phyloP scores from a whole-genome alignment of 2,329 filamentous ascomycete species.

The Ceratocystiopsis sp. region DNA sequence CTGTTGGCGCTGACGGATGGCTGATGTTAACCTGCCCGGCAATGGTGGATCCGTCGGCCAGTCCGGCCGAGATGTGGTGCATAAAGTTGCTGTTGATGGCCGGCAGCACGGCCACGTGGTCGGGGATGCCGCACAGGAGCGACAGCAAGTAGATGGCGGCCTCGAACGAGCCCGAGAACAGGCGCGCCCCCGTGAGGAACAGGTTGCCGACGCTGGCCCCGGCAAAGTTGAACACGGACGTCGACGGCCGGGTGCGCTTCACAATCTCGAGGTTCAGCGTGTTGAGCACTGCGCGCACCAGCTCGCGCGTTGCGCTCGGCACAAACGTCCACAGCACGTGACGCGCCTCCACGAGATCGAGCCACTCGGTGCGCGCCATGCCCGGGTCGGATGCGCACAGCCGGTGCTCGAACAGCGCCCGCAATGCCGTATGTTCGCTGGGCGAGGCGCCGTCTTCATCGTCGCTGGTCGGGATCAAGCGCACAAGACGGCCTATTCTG shows the following conservation, averaged over 20 bases:
- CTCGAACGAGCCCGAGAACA: conserved; percentile 88
- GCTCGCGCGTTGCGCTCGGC: conserved; percentile 54
- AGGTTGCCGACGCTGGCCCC: conserved; percentile 63
- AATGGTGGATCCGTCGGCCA: conserved; percentile 61
- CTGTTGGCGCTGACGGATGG: conserved; percentile 56
- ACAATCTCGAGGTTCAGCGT: conserved; percentile 62
- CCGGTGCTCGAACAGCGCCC: conserved; percentile 73
- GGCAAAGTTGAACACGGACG: conserved; percentile 61
- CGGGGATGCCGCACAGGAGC: conserved; percentile 70
- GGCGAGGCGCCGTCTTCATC: conserved; percentile 22
- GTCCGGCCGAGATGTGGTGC: conserved; percentile 76
- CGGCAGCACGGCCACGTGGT: conserved; percentile 62
- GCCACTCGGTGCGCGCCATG: conserved; percentile 62
- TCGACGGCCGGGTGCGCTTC: conserved; percentile 50
- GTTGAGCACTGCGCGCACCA: conserved; percentile 63
- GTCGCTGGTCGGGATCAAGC: conserved; percentile 55
- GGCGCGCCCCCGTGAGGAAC: conserved; percentile 66
- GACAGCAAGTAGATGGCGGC: conserved; percentile 80
- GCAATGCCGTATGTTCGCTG: conserved; percentile 57
- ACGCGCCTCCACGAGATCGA: conserved; percentile 70
- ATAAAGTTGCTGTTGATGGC: conserved; percentile 92
- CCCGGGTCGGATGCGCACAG: conserved; percentile 40
- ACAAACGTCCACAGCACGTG: conserved; percentile 60
- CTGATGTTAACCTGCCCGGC: conserved; percentile 87
- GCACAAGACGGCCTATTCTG: conserved; percentile 61